A percentile compares a stretch with the other conserved stretches of the same genome.
phyloP scores from a whole-genome alignment of 345 rosid genomes.

The Salix dunnii region DNA sequence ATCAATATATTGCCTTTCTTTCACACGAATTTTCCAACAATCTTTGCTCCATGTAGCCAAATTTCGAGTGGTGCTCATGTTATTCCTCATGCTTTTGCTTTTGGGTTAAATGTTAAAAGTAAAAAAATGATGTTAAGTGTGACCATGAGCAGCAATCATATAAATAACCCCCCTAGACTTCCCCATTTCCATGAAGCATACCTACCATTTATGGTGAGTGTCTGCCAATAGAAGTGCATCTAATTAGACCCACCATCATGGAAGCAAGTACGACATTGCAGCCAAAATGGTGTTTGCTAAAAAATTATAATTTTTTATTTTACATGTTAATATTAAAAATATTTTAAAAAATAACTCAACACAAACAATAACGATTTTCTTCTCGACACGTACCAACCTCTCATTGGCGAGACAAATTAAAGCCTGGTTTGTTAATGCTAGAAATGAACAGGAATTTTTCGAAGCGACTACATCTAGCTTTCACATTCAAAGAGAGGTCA shows the following conservation, averaged over 20 bases:
- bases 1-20: not conserved
- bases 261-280: too few species aligned
- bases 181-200: constrained; percentile 20
- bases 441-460: not conserved
- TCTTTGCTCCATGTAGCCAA: constrained; percentile 1
- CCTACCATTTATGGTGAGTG: constrained; percentile 34
- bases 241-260: constrained; percentile 21
- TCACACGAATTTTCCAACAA: not conserved
- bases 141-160: constrained; percentile 27
- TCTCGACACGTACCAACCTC: too few species aligned
- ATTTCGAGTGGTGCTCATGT: constrained; percentile 4
- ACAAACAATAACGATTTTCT: too few species aligned
- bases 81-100: constrained; percentile 23
- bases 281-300: too few species aligned
- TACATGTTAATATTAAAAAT: too few species aligned
- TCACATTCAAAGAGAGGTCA: constrained; percentile 33
- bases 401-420: too few species aligned
- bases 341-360: too few species aligned
- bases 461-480: not conserved
- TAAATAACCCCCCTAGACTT: constrained; percentile 5
- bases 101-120: constrained; percentile 21
- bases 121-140: constrained; percentile 23
- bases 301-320: too few species aligned
- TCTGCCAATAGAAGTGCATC: constrained; percentile 37
- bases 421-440: not conserved